Percentiles rank a stretch among this genome's conserved stretches.
Evolutionary conservation across 192 early-diverging fungal species (phyloP).

Genomic region (Allomyces javanicus): DNA sequence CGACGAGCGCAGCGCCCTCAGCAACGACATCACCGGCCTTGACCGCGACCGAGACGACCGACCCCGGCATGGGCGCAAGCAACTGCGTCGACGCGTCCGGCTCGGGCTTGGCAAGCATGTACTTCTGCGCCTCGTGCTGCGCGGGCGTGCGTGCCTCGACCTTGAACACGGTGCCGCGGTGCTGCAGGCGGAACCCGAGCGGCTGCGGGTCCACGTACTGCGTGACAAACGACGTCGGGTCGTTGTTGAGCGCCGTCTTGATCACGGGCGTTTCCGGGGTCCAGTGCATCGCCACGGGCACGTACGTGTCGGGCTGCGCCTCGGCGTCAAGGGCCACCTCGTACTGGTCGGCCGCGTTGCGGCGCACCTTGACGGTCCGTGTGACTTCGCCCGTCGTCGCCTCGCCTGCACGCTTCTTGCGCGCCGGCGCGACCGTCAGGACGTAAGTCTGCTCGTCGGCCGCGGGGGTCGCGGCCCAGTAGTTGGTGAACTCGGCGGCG

Average conservation of each 20-base stretch:
- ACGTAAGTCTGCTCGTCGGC: slow-evolving; percentile 11
- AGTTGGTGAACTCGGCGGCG: slow-evolving; percentile 15
- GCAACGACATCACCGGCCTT: slow-evolving; percentile 57
- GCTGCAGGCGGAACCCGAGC: slow-evolving; percentile 60
- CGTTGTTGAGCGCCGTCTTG: slow-evolving; percentile 15
- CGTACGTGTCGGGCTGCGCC: slow-evolving; percentile 6
- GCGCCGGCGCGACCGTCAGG: slow-evolving; percentile 2
- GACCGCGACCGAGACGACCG: slow-evolving; percentile 61
- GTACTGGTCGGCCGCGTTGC: slow-evolving; percentile 4
- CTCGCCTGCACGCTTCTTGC: slow-evolving; percentile 3
- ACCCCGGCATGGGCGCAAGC: slow-evolving; percentile 78
- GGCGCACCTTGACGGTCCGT: not conserved
- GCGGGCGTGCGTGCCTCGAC: slow-evolving; percentile 1
- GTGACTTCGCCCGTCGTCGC: slow-evolving; percentile 2
- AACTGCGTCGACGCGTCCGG: slow-evolving; percentile 52
- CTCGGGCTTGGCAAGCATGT: slow-evolving; percentile 59
- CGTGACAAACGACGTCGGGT: slow-evolving; percentile 14
- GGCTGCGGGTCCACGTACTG: slow-evolving; percentile 56
- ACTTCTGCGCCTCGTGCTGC: slow-evolving; percentile 43
- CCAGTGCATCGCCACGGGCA: slow-evolving; percentile 38
- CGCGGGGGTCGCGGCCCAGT: not conserved
- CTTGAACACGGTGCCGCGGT: slow-evolving; percentile 43
- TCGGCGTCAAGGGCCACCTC: slow-evolving; percentile 11
- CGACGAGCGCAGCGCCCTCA: slow-evolving; percentile 62
- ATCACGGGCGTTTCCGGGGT: slow-evolving; percentile 51